Conservation (phyloP, 1,284 basidiomycete genomes). For the Mrakiaceae sp. region DNA sequence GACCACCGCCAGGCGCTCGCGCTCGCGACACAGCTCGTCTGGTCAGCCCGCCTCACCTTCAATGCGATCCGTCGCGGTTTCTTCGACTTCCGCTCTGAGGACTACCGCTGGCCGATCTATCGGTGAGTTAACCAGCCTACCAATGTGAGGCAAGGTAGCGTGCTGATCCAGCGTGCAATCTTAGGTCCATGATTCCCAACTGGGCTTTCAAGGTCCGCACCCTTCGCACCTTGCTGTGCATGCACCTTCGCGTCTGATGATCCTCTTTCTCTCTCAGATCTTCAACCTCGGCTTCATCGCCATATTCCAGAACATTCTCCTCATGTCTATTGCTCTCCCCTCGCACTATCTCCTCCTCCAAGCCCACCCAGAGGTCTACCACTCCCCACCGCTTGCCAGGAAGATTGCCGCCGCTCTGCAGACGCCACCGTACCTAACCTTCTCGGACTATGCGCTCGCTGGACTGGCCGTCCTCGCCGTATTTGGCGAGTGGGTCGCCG, state of each 20-base stretch:
- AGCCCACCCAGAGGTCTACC: conserved; percentile 1
- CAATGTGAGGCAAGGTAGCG: too few species aligned
- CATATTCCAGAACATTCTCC: conserved; percentile 62
- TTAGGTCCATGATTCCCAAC: conserved; percentile 40
- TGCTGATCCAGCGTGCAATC: too few species aligned
- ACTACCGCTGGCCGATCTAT: conserved; percentile 48
- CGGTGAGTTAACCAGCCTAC: too few species aligned
- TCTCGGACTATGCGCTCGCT: conserved; percentile 6
- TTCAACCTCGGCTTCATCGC: conserved; percentile 70
- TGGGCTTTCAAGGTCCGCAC: conserved; percentile 49
- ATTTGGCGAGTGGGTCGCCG: conserved; percentile 8
- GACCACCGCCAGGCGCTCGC: conserved; percentile 2
- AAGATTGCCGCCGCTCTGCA: conserved; percentile 2
- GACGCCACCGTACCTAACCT: neutral
- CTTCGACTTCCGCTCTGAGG: conserved; percentile 61
- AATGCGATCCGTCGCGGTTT: conserved; percentile 72
- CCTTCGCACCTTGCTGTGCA: neutral
- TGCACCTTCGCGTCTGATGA: neutral
- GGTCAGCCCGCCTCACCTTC: conserved; percentile 50
- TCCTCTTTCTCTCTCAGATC: conserved; percentile 27
- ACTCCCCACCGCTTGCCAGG: neutral
- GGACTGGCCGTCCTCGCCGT: neutral
- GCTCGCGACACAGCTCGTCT: conserved; percentile 13
- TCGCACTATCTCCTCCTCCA: conserved; percentile 14
- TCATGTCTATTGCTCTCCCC: conserved; percentile 46